phyloP scores from a whole-genome alignment of 768 basidiomycete genomes.

The Suillus ampliporus region DNA sequence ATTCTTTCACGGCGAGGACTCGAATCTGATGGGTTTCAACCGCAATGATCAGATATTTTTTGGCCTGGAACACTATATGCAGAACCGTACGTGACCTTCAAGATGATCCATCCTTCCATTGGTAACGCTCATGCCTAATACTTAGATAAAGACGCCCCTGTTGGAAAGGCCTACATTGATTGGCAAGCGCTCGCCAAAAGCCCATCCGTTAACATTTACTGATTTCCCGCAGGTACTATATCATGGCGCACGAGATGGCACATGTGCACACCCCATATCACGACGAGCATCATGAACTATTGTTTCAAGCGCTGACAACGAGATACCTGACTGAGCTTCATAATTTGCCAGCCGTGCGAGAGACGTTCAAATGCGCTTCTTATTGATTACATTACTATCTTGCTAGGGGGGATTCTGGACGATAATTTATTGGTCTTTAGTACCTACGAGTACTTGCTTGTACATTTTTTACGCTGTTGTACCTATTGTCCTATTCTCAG shows the following conservation, averaged over 20 bases:
- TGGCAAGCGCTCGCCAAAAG: neutral
- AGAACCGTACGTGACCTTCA: constrained; percentile 16
- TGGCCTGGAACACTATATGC: constrained; percentile 19
- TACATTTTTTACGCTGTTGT: neutral
- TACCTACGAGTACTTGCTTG: neutral
- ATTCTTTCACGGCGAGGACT: constrained; percentile 16
- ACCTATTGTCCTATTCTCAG: too few relatives aligned
- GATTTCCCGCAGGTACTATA: constrained; percentile 27
- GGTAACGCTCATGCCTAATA: neutral
- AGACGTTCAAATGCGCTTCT: neutral
- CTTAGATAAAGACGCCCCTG: neutral
- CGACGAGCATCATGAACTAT: constrained; percentile 31
- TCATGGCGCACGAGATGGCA: constrained; percentile 35
- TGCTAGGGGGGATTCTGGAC: neutral
- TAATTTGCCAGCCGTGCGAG: neutral
- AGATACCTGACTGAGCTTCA: neutral
- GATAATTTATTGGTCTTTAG: neutral
- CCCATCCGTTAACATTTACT: neutral
- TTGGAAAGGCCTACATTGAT: constrained; percentile 1
- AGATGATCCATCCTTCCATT: neutral
- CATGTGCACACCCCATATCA: constrained; percentile 29
- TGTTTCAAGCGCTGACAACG: constrained; percentile 14
- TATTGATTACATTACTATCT: neutral
- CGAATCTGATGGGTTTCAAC: constrained; percentile 24
- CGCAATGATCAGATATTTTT: constrained; percentile 21